Conservation (phyloP, 148 eudicot species). For the Chenopodium album region DNA sequence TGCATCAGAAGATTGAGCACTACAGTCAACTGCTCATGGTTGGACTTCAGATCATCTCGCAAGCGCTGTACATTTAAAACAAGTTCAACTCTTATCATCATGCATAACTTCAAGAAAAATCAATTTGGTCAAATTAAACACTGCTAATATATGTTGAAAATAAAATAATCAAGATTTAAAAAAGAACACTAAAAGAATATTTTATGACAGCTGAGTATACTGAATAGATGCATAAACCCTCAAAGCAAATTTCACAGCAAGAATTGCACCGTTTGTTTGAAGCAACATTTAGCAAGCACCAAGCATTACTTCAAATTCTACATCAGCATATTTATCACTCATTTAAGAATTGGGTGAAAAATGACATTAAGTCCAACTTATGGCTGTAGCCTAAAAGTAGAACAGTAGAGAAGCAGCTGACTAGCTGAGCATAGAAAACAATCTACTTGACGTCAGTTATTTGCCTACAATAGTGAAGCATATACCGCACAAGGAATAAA, state of each 20-base stretch:
- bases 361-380: not conserved
- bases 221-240: not conserved
- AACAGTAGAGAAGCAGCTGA: not conserved
- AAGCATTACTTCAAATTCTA: not conserved
- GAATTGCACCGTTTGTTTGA: not conserved
- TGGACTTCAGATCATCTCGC: slow-evolving; percentile 86
- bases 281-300: not conserved
- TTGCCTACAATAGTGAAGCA: too few species aligned
- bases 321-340: not conserved
- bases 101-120: slow-evolving; percentile 4
- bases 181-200: not conserved
- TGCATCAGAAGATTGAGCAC: slow-evolving; percentile 91
- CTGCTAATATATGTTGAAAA: not conserved
- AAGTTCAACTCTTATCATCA: not conserved
- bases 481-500: too few species aligned
- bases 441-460: too few species aligned
- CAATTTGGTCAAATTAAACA: not conserved
- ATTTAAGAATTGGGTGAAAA: not conserved
- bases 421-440: not conserved
- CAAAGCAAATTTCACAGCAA: not conserved
- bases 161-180: not conserved
- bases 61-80: slow-evolving; percentile 51
- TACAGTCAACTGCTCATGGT: slow-evolving; percentile 87
- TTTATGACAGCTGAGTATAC: not conserved
- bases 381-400: not conserved